phyloP scores from a whole-genome alignment of 2,329 filamentous ascomycete genomes.

The Claviceps fusiformis region DNA sequence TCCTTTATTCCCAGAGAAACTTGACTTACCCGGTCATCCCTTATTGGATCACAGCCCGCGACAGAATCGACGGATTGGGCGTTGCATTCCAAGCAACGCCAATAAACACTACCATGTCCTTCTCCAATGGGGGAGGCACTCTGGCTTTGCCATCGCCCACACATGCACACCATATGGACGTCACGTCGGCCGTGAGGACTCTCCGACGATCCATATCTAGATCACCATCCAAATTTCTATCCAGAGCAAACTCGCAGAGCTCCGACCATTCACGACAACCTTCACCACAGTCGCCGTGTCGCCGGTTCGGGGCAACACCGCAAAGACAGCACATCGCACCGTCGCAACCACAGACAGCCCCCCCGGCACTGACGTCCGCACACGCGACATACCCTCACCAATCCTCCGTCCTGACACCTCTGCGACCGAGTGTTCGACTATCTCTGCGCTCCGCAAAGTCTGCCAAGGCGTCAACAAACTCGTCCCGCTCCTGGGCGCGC shows the following conservation, averaged over 20 bases:
- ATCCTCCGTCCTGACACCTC: constrained; percentile 47
- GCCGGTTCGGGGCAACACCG: constrained; percentile 25
- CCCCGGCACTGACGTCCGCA: constrained; percentile 18
- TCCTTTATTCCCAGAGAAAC: constrained; percentile 1
- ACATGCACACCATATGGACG: constrained; percentile 68
- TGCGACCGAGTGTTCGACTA: constrained; percentile 53
- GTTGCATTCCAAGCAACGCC: constrained; percentile 14
- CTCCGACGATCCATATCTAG: constrained; percentile 78
- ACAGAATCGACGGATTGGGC: constrained; percentile 9
- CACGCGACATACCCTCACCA: constrained; percentile 19
- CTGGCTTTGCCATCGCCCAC: constrained; percentile 80
- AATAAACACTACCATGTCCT: constrained; percentile 33
- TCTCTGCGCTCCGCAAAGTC: constrained; percentile 50
- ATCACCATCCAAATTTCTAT: constrained; percentile 82
- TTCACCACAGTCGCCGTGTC: constrained; percentile 40
- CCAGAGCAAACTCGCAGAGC: constrained; percentile 32
- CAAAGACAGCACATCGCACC: constrained; percentile 20
- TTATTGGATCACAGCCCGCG: constrained; percentile 12
- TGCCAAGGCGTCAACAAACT: constrained; percentile 38
- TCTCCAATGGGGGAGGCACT: constrained; percentile 53
- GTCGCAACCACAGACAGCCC: constrained; percentile 21
- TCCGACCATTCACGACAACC: constrained; percentile 32
- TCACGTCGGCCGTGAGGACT: constrained; percentile 67
- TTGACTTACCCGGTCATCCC: constrained; percentile 13
- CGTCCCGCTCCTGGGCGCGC: constrained; percentile 41